phyloP scores from a whole-genome alignment of 495 filamentous ascomycete species.

The Talaromyces adpressus region DNA sequence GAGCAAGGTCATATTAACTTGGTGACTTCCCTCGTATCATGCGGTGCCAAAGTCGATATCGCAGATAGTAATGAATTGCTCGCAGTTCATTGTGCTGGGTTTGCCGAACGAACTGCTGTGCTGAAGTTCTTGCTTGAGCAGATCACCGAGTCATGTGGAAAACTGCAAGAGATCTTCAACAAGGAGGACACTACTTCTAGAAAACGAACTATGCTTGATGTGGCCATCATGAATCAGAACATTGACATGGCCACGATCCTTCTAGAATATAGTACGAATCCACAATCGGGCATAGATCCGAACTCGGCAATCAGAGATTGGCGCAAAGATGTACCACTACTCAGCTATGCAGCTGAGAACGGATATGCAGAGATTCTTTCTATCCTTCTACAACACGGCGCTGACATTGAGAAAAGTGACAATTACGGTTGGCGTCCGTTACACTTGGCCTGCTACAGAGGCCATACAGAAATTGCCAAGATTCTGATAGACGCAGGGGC shows the following conservation, averaged over 20 bases:
- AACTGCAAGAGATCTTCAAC: not conserved
- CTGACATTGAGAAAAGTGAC: not conserved
- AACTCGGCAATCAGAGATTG: not conserved
- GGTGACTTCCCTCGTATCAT: not conserved
- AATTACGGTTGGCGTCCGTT: not conserved
- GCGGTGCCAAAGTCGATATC: not conserved
- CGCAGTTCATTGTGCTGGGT: not conserved
- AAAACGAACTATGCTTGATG: not conserved
- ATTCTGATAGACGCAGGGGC: not conserved
- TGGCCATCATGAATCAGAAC: not conserved
- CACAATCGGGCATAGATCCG: not conserved
- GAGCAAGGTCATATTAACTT: not conserved
- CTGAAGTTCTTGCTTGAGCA: not conserved
- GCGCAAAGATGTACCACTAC: not conserved
- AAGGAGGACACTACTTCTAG: not conserved
- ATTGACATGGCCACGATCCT: not conserved
- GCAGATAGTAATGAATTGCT: not conserved
- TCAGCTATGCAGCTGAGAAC: not conserved
- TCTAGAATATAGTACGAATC: not conserved
- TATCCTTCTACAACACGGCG: not conserved
- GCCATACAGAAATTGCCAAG: not conserved
- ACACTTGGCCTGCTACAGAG: not conserved
- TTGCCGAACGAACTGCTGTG: not conserved
- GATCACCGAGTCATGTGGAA: not conserved
- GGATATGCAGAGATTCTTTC: not conserved